Conservation (phyloP, 75 land plant genomes). For the Azolla pinnata region DNA sequence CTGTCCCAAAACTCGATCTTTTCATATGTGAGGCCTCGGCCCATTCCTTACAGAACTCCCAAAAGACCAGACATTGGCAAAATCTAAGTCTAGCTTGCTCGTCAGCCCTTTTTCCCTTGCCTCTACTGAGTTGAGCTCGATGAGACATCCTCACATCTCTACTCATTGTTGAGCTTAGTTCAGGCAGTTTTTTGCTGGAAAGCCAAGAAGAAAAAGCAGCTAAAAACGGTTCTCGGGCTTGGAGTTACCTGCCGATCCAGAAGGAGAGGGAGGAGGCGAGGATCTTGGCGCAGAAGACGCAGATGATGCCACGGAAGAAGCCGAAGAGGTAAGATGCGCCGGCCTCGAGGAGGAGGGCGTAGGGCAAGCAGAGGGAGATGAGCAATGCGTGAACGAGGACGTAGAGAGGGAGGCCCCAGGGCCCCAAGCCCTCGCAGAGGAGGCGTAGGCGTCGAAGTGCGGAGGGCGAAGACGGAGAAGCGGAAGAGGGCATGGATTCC, state of each 20-base stretch:
- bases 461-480: constrained; percentile 35
- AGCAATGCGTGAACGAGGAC: constrained; percentile 63
- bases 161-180: too few relatives aligned
- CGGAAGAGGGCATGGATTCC: constrained; percentile 6
- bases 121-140: too few relatives aligned
- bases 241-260: constrained; percentile 69
- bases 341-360: constrained; percentile 87
- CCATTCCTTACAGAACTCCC: too few relatives aligned
- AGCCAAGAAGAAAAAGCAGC: not conserved
- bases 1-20: too few relatives aligned
- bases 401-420: constrained; percentile 78
- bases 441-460: constrained; percentile 26
- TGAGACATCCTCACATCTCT: too few relatives aligned
- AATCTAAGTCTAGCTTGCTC: too few relatives aligned
- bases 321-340: constrained; percentile 83
- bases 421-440: constrained; percentile 41
- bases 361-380: constrained; percentile 76
- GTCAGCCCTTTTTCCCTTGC: too few relatives aligned
- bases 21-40: too few relatives aligned
- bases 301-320: constrained; percentile 60
- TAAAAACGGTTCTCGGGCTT: constrained; percentile 5
- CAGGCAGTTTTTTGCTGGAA: too few relatives aligned
- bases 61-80: too few relatives aligned
- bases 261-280: constrained; percentile 92
- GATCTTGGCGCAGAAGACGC: constrained; percentile 86